These are phyloP conservation scores for Thymus quinquecostatus DNA, from an alignment of 257 asterid species.

Conservation along the genomic window DNA sequence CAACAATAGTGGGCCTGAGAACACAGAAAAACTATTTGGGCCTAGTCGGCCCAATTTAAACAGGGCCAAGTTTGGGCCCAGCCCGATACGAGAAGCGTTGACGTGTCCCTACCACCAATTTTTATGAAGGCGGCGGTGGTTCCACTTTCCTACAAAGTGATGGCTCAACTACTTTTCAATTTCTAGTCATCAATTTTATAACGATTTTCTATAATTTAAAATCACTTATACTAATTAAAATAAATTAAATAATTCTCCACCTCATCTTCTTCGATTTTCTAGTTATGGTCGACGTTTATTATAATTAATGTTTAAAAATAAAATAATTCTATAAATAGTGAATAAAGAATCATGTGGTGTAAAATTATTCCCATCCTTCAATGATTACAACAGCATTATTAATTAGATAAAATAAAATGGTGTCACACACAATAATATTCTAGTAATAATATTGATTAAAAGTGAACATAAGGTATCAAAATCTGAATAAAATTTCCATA, in stretches of 20 bases:
- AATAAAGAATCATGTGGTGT: background rate
- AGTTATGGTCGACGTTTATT: no score
- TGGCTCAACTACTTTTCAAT: background rate
- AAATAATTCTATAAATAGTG: no score
- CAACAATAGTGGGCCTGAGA: no score
- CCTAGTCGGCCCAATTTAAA: no score
- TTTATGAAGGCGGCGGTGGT: background rate
- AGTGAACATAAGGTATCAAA: constrained; percentile 20
- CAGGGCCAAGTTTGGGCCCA: no score
- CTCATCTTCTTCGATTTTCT: no score
- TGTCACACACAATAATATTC: background rate
- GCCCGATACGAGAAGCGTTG: no score
- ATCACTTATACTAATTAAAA: no score
- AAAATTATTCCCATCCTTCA: background rate
- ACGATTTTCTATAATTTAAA: background rate
- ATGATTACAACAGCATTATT: background rate
- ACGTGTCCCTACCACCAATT: background rate
- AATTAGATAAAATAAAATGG: background rate
- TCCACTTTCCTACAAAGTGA: background rate
- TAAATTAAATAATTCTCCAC: no score
- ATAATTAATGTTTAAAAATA: no score
- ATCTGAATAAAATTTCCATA: constrained; percentile 27
- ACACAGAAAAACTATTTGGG: no score
- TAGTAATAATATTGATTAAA: constrained; percentile 3
- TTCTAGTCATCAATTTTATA: background rate